phyloP scores from a whole-genome alignment of 495 filamentous ascomycete species.

The Tetracladium setigerum region DNA sequence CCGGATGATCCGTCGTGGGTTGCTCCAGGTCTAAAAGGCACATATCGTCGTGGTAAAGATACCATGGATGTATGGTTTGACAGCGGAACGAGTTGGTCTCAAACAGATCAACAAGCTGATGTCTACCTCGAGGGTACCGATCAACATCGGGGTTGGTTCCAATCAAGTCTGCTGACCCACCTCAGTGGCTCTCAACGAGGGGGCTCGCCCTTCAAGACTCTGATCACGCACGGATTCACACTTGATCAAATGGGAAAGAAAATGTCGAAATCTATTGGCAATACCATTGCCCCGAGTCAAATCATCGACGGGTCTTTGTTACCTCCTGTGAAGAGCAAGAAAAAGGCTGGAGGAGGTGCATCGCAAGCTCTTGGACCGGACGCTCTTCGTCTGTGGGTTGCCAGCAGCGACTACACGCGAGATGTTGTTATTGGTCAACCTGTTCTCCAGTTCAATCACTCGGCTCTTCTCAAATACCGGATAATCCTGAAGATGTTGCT shows the following conservation, averaged over 20 bases:
- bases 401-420: conserved; percentile 80
- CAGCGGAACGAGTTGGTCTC: conserved; percentile 91
- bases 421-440: conserved; percentile 74
- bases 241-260: conserved; percentile 84
- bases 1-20: conserved; percentile 69
- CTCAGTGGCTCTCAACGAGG: conserved; percentile 38
- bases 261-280: conserved; percentile 98
- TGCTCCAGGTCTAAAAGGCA: conserved; percentile 42
- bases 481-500: conserved; percentile 82
- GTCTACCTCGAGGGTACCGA: conserved; percentile 91
- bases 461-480: conserved; percentile 73
- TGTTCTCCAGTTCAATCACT: conserved; percentile 66
- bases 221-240: conserved; percentile 94
- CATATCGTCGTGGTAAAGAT: conserved; percentile 73
- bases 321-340: conserved; percentile 45
- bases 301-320: conserved; percentile 76
- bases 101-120: conserved; percentile 57
- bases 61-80: conserved; percentile 99
- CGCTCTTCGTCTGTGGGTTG: conserved; percentile 87
- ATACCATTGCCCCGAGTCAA: conserved; percentile 69
- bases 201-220: conserved; percentile 65
- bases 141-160: conserved; percentile 98
- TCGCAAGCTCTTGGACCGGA: conserved; percentile 42
- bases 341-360: conserved; percentile 21
- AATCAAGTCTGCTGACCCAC: conserved; percentile 92